Base-by-base conservation (phyloP, 495 filamentous ascomycete genomes). In the Aspergillus wentii region DNA sequence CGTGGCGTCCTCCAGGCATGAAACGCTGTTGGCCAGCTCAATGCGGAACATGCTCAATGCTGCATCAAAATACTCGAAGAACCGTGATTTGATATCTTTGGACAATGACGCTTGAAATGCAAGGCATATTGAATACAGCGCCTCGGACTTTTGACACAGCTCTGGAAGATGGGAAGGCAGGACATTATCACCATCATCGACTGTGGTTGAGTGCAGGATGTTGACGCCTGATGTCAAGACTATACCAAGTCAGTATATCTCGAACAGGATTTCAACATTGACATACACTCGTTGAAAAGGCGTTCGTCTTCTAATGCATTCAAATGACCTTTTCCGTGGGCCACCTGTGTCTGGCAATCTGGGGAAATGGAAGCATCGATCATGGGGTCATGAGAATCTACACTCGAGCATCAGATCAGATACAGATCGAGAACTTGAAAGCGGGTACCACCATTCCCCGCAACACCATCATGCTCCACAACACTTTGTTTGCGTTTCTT, bases 261-360 rank as follows among this genome's bases (percentile, higher is more conserved):
- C n/a, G n/a, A n/a, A n/a, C n/a, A n/a, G n/a, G n/a, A 38, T 18
- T 5, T 1, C n/a, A 29, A 17, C 7, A 48, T 42, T 51, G n/a
- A n/a, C n/a, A n/a, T 41, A 60, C 61, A 63, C 43, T 63, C 45
- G 11, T 52, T 43, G 9, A 66, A 63, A 4, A 66, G 25, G 8
- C 13, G n/a, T 21, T 56, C 49, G 30, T 60, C 49, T 26, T 35
- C 35, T 30, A 31, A 11, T 29, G 1, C n/a, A n/a, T n/a, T n/a
- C n/a, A n/a, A n/a, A n/a, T n/a, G n/a, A n/a, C n/a, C n/a, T n/a
- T n/a, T n/a, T n/a, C n/a, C n/a, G n/a, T n/a, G n/a, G n/a, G n/a
- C n/a, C n/a, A n/a, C n/a, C n/a, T n/a, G n/a, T n/a, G n/a, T n/a
- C n/a, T n/a, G n/a, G n/a, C n/a, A n/a, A n/a, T n/a, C n/a, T n/a